Base-by-base conservation (phyloP, 495 filamentous ascomycete species). In the Aspergillus haitiensis region DNA sequence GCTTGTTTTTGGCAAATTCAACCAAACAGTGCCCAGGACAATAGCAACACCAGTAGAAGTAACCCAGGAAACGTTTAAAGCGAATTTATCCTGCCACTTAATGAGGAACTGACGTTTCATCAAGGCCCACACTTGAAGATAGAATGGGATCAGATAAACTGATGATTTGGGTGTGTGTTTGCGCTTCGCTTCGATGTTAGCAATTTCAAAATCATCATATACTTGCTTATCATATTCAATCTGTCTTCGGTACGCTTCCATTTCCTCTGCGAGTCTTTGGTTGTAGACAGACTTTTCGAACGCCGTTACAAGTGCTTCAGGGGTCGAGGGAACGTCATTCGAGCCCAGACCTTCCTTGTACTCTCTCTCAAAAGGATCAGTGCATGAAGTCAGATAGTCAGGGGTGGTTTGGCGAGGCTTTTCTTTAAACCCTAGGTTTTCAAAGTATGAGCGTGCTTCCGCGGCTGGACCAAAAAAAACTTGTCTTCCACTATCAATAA, bases 381-480 rank as follows among this genome's bases (percentile, higher is more conserved):
- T 94, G 66, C 86, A 90, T 12, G 88, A 88, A 7, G 91, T 95
- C 18, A 97, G 77, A 62, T 90, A 97, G 66, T 97, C 91, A 0
- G 90, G 86, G 0, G 89, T 93, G 0, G 91, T 97, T 67, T 92
- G 88, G 40, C 91, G 78, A n/a, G 88, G 88, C 56, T 88, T 88
- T 11, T 86, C 82, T 9, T 85, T 77, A 66, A 91, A 97, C 6
- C 92, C 92, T 13, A 97, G 83, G 0, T 81, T 80, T 62, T 93
- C 90, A 57, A 97, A 95, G 67, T 96, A 96, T 6, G 75, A 70
- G 53, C 87, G 74, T 7, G 92, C 92, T 63, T 91, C 84, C 0
- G 73, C 68, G 0, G 85, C 70, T 0, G 88, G 86, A 0, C 92
- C 92, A 62, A 91, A 94, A 75, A 88, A 96, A 3, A 94, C 87